phyloP scores from a whole-genome alignment of 768 basidiomycete genomes.

The Amanita molliuscula region DNA sequence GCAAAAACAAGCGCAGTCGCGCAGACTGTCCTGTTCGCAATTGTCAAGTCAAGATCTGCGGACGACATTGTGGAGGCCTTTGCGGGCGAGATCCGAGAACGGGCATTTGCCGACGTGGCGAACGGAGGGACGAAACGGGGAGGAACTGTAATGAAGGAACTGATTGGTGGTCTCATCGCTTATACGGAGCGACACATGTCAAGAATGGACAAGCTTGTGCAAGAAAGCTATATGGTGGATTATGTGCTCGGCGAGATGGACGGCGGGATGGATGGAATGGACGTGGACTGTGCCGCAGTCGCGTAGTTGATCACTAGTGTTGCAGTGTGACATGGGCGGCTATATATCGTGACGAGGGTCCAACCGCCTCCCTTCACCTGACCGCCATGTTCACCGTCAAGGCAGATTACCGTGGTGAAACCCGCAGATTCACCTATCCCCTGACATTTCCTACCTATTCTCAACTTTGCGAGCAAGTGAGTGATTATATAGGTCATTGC shows the following conservation, averaged over 20 bases:
- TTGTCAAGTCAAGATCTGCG: conserved; percentile 67
- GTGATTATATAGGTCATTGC: conserved; percentile 12
- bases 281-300: conserved; percentile 19
- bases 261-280: conserved; percentile 49
- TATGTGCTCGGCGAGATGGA: conserved; percentile 86
- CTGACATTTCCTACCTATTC: conserved; percentile 51
- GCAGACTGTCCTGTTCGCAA: conserved; percentile 71
- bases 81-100: conserved; percentile 26
- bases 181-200: conserved; percentile 91
- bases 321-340: not conserved
- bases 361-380: conserved; percentile 10
- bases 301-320: not conserved
- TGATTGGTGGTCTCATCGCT: conserved; percentile 80
- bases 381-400: conserved; percentile 65
- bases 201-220: conserved; percentile 76
- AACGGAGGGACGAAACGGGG: conserved; percentile 13
- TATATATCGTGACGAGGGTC: not conserved
- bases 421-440: conserved; percentile 53
- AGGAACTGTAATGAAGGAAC: conserved; percentile 47
- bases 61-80: conserved; percentile 71
- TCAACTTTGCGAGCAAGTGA: conserved; percentile 54
- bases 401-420: conserved; percentile 64
- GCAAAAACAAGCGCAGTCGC: conserved; percentile 82
- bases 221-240: conserved; percentile 95
- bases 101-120: conserved; percentile 17